A percentile compares a stretch with the other conserved stretches of the same genome.
phyloP scores from a whole-genome alignment of 345 rosid genomes.

The Moricandia arvensis region DNA sequence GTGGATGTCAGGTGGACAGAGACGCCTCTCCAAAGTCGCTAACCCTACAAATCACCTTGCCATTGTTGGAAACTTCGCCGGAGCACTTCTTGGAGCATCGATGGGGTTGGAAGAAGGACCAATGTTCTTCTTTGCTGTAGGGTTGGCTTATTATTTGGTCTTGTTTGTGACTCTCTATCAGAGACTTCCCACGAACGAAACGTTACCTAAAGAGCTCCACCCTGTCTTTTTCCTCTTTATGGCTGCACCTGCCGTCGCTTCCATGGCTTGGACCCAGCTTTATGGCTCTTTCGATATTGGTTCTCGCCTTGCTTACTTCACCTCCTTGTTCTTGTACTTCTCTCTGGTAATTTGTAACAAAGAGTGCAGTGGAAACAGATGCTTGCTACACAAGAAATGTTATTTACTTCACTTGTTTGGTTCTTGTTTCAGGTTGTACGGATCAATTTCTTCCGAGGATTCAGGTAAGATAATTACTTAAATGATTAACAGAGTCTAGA shows the following conservation, averaged over 20 bases:
- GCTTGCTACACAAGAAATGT: constrained; percentile 17
- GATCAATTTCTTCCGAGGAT: constrained; percentile 72
- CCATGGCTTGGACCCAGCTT: constrained; percentile 84
- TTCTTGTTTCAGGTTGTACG: constrained; percentile 67
- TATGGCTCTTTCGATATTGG: constrained; percentile 71
- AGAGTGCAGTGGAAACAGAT: not conserved
- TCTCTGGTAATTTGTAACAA: constrained; percentile 53
- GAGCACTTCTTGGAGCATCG: constrained; percentile 82
- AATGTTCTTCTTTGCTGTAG: constrained; percentile 79
- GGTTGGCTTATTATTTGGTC: constrained; percentile 79
- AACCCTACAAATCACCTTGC: constrained; percentile 90
- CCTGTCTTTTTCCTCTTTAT: constrained; percentile 94
- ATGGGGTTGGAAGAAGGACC: constrained; percentile 96
- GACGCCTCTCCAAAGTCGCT: constrained; percentile 90
- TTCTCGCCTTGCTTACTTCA: constrained; percentile 78
- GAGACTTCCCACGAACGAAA: constrained; percentile 84
- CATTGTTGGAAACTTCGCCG: constrained; percentile 82
- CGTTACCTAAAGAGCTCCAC: constrained; percentile 91
- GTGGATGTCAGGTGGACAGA: constrained; percentile 94
- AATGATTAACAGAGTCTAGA: not conserved
- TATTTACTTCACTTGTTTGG: not conserved
- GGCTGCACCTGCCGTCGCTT: constrained; percentile 86
- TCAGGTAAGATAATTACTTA: constrained; percentile 46
- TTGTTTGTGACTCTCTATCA: constrained; percentile 91
- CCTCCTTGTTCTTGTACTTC: constrained; percentile 80